Evolutionary conservation across 345 rosid species (phyloP), one percentile per base, ranked within the genome.

Genomic region (Jatropha curcas): DNA sequence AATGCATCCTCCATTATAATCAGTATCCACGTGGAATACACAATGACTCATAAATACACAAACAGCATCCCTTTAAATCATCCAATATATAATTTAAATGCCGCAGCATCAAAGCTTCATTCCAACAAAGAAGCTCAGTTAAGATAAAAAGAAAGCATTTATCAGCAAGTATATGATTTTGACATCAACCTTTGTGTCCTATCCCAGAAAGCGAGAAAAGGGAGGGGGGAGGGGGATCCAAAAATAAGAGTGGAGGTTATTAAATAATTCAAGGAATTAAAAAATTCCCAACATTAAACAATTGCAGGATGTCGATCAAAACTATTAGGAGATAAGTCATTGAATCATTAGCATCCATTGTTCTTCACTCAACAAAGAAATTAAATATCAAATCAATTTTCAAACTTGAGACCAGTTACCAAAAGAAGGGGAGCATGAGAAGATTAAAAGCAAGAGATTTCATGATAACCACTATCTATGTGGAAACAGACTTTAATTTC

Each of bases 401-500:
- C 27, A 50, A 31, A 19, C 28, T 58, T 70, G 41, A 28, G 46
- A 46, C 28, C 28, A 22, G 7, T 31, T 14, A 58, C 65, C 65
- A 43, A 70, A 64, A 57, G 25, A 22, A 35, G 17, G 13, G 22
- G 35, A 16, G 41, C 8, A 28, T 16, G 67, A 65, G 7, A 30
- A 5, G 24, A 41, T 20, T 0, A 43, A 24, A 22, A 39, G 28
- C 39, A 73, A 22, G 48, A 41, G 61, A 39, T 27, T 20, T 33
- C 2, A 33, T 34, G 41, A 73, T 27, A 41, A 65, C 14, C 24
- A 45, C 41, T 25, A 48, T 20, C 52, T 77, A 85, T 30, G 71
- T 10, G 19, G 86, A 82, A 43, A 65, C 76, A 7, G 91, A 74
- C 71, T 78, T 66, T 68, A 84, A 73, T 89, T 87, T 91, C 86